Base-by-base conservation (phyloP, 306 rosid species). In the Crataegus laevigata region DNA sequence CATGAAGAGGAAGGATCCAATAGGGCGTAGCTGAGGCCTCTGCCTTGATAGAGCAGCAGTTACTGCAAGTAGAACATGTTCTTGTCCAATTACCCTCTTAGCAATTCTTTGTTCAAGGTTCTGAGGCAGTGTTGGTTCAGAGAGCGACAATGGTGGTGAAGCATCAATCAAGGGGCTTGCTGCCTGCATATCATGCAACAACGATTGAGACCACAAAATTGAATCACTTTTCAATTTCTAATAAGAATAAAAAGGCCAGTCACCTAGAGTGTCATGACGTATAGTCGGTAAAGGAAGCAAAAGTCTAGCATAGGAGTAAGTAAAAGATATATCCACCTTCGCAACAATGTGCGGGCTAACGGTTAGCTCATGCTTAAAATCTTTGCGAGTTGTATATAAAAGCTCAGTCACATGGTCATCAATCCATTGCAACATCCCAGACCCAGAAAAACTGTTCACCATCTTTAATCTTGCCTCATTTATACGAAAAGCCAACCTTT, bases 331-430 rank as follows among this genome's bases (percentile, higher is more conserved):
- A 58, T 34, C 32, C 51, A 73, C 77, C 77, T 59, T 8, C 11
- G 29, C 69, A 18, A 73, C 12, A 42, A 15, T 22, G 6, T 73
- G 68, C 1, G 77, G 62, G 68, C 77, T 60, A 11, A 73, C 77
- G 13, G 69, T 73, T 47, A 73, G 68, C 68, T 60, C 77, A 17
- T 60, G 77, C 68, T 61, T 73, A 60, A 73, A 73, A 73, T 73
- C 77, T 60, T 73, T 59, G 38, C 77, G 42, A 42, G 69, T 73
- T 59, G 77, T 73, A 21, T 59, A 73, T 28, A 73, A 18, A 60
- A 73, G 77, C 77, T 73, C 77, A 18, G 68, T 73, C 77, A 73
- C 77, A 73, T 73, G 77, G 51, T 73, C 77, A 59, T 73, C 68
- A 28, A 73, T 47, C 77, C 68, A 73, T 43, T 42, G 57, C 77